Evolutionary conservation across 768 basidiomycete species (phyloP).

Genomic region (Amanita jacksonii): DNA sequence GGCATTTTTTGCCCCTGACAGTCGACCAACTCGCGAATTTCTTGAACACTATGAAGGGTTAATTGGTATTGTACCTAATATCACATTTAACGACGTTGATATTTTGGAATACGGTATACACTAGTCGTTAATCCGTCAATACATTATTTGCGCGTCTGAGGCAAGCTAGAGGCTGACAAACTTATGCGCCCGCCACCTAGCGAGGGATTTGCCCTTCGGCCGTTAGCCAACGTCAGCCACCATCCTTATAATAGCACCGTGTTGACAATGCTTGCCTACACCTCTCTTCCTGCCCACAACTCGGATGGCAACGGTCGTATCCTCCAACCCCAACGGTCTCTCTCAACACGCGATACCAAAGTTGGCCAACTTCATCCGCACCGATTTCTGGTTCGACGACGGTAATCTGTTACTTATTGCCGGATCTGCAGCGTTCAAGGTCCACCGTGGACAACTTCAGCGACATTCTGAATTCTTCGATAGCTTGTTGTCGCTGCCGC

Average conservation of each 20-base stretch:
- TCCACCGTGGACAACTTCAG: conserved; percentile 63
- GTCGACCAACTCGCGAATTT: background rate
- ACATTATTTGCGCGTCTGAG: background rate
- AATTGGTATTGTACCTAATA: background rate
- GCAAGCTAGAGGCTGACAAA: too few species aligned
- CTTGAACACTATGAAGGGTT: conserved; percentile 2
- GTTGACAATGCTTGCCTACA: background rate
- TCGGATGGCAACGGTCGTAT: background rate
- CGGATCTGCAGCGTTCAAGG: conserved; percentile 53
- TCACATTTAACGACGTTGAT: conserved; percentile 1
- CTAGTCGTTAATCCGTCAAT: conserved; percentile 1
- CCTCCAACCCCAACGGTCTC: too few species aligned
- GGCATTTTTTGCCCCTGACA: background rate
- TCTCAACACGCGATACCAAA: too few species aligned
- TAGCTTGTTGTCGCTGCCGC: conserved; percentile 55
- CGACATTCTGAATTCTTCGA: conserved; percentile 74
- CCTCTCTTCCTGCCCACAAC: background rate
- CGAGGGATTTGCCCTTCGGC: too few species aligned
- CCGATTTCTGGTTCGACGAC: conserved; percentile 68
- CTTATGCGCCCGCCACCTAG: too few species aligned
- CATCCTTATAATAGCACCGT: background rate
- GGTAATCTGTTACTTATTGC: conserved; percentile 62
- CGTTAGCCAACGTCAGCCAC: conserved; percentile 3
- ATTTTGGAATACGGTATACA: background rate
- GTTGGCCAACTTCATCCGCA: conserved; percentile 26